Conservation (phyloP, 169 alveolate species). For the Besnoitia besnoiti region DNA sequence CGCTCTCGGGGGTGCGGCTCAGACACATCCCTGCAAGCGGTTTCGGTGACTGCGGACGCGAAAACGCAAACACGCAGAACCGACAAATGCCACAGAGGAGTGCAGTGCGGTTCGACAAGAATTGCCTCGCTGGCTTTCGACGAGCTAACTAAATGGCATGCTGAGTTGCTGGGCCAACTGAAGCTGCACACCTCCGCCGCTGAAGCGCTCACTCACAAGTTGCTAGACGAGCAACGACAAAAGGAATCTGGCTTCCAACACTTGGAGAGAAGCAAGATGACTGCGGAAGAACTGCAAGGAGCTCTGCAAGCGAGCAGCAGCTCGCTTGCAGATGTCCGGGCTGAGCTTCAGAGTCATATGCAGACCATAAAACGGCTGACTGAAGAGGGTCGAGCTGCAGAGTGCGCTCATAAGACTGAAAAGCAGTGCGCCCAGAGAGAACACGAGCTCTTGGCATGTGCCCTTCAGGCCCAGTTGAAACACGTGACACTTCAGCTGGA, state of each 20-base stretch:
- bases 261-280: background rate
- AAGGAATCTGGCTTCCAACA: background rate
- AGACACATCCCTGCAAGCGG: background rate
- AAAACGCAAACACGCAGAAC: background rate
- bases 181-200: background rate
- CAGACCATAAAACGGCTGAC: background rate
- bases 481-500: background rate
- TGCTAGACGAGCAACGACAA: background rate
- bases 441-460: background rate
- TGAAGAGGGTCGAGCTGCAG: background rate
- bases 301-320: background rate
- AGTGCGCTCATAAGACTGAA: background rate
- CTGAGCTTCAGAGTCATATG: background rate
- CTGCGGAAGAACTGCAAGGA: background rate
- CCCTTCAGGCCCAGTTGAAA: background rate
- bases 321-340: background rate
- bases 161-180: background rate
- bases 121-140: background rate
- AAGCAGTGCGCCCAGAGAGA: background rate
- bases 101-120: background rate
- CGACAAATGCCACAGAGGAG: background rate
- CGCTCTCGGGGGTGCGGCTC: background rate
- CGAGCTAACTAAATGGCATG: background rate
- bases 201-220: background rate
- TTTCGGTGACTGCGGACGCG: background rate